Conservation (phyloP, 208 protist species). For the Leishmania amazonensis region DNA sequence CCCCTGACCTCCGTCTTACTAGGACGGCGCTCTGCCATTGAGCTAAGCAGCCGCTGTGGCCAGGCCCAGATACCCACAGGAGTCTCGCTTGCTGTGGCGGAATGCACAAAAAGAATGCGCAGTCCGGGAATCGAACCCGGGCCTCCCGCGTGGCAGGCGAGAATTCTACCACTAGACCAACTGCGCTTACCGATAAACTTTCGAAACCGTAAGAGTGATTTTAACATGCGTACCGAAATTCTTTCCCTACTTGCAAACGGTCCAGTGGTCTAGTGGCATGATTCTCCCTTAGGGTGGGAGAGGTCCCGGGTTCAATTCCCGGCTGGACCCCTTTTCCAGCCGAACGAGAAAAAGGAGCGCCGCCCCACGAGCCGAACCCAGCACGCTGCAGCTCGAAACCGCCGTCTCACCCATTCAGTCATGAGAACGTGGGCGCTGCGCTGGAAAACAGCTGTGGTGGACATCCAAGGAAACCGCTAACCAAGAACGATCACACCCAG, state of each 20-base stretch:
- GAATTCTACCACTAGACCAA: conserved; percentile 91
- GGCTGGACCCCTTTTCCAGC: conserved; percentile 70
- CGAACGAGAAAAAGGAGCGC: neutral
- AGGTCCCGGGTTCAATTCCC: conserved; percentile 89
- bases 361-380: neutral
- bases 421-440: neutral
- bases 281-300: conserved; percentile 94
- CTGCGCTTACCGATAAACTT: conserved; percentile 33
- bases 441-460: neutral
- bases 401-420: neutral
- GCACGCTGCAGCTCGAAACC: neutral
- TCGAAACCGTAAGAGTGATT: too few species aligned
- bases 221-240: too few species aligned
- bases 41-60: conserved; percentile 74
- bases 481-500: too few species aligned
- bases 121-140: conserved; percentile 89
- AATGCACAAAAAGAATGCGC: conserved; percentile 27
- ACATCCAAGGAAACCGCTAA: neutral
- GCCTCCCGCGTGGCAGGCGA: conserved; percentile 86
- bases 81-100: too few species aligned
- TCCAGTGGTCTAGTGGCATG: conserved; percentile 94
- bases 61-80: too few species aligned
- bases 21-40: conserved; percentile 92
- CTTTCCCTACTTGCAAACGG: conserved; percentile 12
- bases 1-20: conserved; percentile 93